Evolutionary conservation across 1,284 basidiomycete species (phyloP), one percentile per base, ranked within the genome.

Genomic region (Leccinum fuscescens): DNA sequence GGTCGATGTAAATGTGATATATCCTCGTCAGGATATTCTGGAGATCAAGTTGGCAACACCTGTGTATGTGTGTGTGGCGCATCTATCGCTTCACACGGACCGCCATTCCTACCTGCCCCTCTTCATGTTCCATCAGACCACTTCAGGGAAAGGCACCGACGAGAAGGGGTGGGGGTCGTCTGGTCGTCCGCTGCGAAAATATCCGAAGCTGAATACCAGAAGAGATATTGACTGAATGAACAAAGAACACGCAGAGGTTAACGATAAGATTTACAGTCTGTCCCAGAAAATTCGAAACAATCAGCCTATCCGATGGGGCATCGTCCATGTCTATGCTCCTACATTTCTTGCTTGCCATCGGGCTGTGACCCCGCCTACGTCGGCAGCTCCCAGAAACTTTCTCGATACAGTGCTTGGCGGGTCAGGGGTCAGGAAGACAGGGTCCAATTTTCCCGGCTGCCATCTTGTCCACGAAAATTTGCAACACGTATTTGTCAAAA

Each of bases 41-140:
- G 44, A 48, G 44, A 14, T 20, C 15, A 27, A 48, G 31, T 35
- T 37, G 17, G 31, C 12, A 39, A 8, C 6, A 3, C 9, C 50
- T 39, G 37, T n/a, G 7, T 39, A 9, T 11, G 5, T 42, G n/a
- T 9, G 6, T 14, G 22, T 24, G 54, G 14, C 29, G 8, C 17
- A 58, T 12, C 57, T 22, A 22, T 58, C 22, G 39, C 27, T 39
- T 3, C 58, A 62, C 58, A 60, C 6, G 44, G 6, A 20, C 44
- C 44, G 44, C 17, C 5, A 37, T 27, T 7, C 27, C 27, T 9
- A 44, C 54, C 1, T 31, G 20, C 33, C 3, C 9, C 7, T 14
- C 6, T 54, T n/a, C 53, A 15, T n/a, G 14, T 27, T 27, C 27
- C 27, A 27, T 27, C 27, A 27, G 27, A 27, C 27, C 27, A 27